Conservation (phyloP, 2,329 filamentous ascomycete genomes). For the Cladosporium velox region DNA sequence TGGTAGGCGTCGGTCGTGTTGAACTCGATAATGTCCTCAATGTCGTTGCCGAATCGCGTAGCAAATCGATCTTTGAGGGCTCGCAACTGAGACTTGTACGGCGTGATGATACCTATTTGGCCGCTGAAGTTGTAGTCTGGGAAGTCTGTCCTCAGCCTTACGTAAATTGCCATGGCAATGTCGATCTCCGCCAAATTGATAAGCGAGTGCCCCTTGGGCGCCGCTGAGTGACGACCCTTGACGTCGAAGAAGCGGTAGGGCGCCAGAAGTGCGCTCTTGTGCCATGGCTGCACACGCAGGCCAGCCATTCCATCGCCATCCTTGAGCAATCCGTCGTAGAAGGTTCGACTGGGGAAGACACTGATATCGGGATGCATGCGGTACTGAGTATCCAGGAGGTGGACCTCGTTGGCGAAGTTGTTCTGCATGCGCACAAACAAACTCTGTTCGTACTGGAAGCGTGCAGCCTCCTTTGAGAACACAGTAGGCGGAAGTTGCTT, state of each 20-base stretch:
- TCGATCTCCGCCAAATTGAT: constrained; percentile 86
- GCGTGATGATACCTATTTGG: constrained; percentile 96
- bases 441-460: constrained; percentile 95
- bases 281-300: constrained; percentile 81
- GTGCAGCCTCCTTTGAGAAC: constrained; percentile 86
- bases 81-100: constrained; percentile 89
- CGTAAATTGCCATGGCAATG: constrained; percentile 81
- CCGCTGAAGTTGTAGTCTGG: constrained; percentile 68
- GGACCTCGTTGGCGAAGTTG: constrained; percentile 83
- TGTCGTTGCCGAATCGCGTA: constrained; percentile 69
- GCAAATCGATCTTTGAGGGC: constrained; percentile 77
- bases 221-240: constrained; percentile 78
- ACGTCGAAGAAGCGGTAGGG: constrained; percentile 98
- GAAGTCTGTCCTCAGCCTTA: constrained; percentile 73
- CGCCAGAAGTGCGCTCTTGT: constrained; percentile 74
- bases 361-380: constrained; percentile 99
- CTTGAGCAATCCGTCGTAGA: constrained; percentile 85
- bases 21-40: constrained; percentile 85
- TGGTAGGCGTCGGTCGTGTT: constrained; percentile 99
- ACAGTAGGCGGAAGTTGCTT: constrained; percentile 97
- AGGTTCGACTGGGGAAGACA: constrained; percentile 81
- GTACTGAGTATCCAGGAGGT: constrained; percentile 96
- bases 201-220: constrained; percentile 82
- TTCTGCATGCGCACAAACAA: constrained; percentile 97
- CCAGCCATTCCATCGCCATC: constrained; percentile 82